Percentiles rank a stretch among this genome's conserved stretches.
phyloP scores from a whole-genome alignment of 2,329 filamentous ascomycete genomes.

The Microdochium paspali region DNA sequence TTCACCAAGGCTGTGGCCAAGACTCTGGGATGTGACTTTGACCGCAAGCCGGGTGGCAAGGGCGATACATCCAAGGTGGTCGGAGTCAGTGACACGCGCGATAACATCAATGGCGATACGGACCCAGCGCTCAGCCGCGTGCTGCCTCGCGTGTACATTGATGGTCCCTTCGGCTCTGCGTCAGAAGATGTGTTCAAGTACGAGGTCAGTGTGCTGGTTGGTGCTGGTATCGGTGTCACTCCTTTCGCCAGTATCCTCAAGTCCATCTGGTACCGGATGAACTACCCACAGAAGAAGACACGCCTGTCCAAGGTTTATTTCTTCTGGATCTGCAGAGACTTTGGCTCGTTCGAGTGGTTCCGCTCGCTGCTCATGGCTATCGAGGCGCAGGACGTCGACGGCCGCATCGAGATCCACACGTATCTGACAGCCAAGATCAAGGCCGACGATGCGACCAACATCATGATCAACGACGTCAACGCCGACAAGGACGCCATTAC shows the following conservation, averaged over 20 bases:
- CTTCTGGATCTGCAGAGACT: slow-evolving; percentile 87
- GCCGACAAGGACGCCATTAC: slow-evolving; percentile 80
- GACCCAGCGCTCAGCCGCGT: slow-evolving; percentile 65
- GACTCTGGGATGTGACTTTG: slow-evolving; percentile 68
- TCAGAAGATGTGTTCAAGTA: slow-evolving; percentile 89
- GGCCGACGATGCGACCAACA: slow-evolving; percentile 76
- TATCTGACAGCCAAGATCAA: slow-evolving; percentile 85
- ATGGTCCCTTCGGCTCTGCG: slow-evolving; percentile 77
- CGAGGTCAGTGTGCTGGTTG: slow-evolving; percentile 69
- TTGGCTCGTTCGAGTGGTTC: slow-evolving; percentile 87
- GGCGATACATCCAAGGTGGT: slow-evolving; percentile 54
- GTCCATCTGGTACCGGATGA: slow-evolving; percentile 90
- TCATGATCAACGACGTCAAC: slow-evolving; percentile 87
- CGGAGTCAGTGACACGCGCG: slow-evolving; percentile 31
- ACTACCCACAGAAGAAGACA: slow-evolving; percentile 73
- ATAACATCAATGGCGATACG: slow-evolving; percentile 36
- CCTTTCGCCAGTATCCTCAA: slow-evolving; percentile 82
- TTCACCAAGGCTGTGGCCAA: slow-evolving; percentile 65
- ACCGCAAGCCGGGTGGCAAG: slow-evolving; percentile 39
- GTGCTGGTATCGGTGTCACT: slow-evolving; percentile 78
- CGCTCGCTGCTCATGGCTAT: slow-evolving; percentile 74
- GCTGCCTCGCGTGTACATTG: slow-evolving; percentile 71
- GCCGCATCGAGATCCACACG: slow-evolving; percentile 81
- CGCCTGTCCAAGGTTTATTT: slow-evolving; percentile 81
- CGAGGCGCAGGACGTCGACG: slow-evolving; percentile 75